Base-by-base conservation (phyloP, 768 basidiomycete species). In the Tricholoma terreum region DNA sequence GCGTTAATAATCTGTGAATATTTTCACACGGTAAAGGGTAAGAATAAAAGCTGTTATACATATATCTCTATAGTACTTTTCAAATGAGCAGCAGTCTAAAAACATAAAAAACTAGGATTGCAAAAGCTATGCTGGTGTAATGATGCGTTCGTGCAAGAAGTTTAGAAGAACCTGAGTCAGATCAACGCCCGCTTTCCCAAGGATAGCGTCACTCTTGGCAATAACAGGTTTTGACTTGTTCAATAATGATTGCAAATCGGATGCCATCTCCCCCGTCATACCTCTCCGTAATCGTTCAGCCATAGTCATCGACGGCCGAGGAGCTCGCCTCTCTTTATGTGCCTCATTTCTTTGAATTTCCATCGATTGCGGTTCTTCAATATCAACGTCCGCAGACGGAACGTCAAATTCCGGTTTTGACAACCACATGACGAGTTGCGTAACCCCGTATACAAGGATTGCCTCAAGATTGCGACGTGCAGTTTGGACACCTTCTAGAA, bases 351-450 rank as follows among this genome's bases (percentile, higher is more conserved):
- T 54, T 14, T 62, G 67, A 21, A 68, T 69, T 24, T 79, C 77
- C 72, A 78, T 74, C 24, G 69, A 59, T 52, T 67, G 65, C 22
- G 54, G 56, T 34, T 84, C 84, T 34, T 79, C 81, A 0, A 67
- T 66, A 6, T 85, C 84, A 34, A 69, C 73, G 15, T 83, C 78
- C 14, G 65, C 63, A 15, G 69, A 54, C 3, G 67, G 65, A 1
- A 69, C 64, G 49, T 88, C 87, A 61, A 84, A 80, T 54, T 90
- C 89, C 6, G 87, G 86, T 64, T 86, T 89, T 38, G 83, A 81
- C 9, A 90, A 75, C 85, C 88, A 90, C 80, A 89, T 82, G 6
- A 83, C 86, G 33, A 93, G 81, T 65, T 93, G 91, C 6, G 89
- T 90, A 38, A 84, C 81, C 1, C 85, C 80, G 63, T 91, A 93